Evolutionary conservation across 75 land plant species (phyloP).

Genomic region (Isoetes taiwanensis): DNA sequence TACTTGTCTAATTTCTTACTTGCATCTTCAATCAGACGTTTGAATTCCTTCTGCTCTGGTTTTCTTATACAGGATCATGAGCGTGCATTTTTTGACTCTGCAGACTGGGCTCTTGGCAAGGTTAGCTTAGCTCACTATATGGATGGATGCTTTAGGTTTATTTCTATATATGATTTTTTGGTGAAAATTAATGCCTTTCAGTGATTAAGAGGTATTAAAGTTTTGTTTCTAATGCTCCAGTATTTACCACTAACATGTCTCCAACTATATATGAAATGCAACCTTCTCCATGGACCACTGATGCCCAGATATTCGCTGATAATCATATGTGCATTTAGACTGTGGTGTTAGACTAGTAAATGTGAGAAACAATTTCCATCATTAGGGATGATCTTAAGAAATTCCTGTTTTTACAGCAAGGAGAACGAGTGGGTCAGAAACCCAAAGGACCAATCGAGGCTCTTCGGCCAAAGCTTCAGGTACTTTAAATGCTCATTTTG

Average conservation of each 20-base stretch:
- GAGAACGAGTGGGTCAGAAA: slow-evolving; percentile 27
- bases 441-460: slow-evolving; percentile 58
- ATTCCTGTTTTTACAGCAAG: slow-evolving; percentile 6
- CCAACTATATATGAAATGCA: too few species aligned
- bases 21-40: neutral
- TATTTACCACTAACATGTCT: too few species aligned
- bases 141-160: too few species aligned
- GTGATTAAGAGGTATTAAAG: neutral
- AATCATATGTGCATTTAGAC: too few species aligned
- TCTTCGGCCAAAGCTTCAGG: slow-evolving; percentile 81
- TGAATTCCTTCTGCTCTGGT: neutral
- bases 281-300: too few species aligned
- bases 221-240: slow-evolving; percentile 9
- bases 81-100: slow-evolving; percentile 88
- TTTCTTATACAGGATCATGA: slow-evolving; percentile 60
- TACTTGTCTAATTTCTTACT: neutral
- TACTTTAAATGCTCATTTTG: neutral
- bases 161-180: neutral
- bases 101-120: slow-evolving; percentile 89
- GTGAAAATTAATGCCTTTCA: neutral
- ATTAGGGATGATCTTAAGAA: neutral
- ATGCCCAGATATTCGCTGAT: too few species aligned
- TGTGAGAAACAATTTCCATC: neutral
- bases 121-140: too few species aligned
- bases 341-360: too few species aligned